Evolutionary conservation across 805 yeast genomes (phyloP), one percentile per base, ranked within the genome.

Genomic region (Candida sonorensis): DNA sequence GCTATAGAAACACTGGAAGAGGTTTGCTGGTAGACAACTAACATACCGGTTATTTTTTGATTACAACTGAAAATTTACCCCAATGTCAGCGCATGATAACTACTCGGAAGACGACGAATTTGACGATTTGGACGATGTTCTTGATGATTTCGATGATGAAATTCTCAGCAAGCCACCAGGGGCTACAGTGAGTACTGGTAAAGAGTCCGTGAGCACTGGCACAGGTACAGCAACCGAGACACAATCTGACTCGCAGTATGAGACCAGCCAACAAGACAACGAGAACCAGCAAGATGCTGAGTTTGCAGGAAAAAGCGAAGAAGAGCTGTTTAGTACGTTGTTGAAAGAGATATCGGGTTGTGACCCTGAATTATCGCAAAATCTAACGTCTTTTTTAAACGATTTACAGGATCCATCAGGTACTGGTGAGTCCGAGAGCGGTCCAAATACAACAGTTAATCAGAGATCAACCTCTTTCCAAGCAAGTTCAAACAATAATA

Each of bases 81-180:
- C 28, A 19, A 32, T 18, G 20, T 11, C 35, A 17, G 11, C 33
- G 15, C 6, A 10, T 6, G 21, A 29, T 29, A 28, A 35, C 14
- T 31, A 33, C 24, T 36, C 43, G 8, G 53, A 53, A 18, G 75
- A 79, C 36, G 94, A 51, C 48, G 92, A 83, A 41, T 69, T 84
- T 40, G 94, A 55, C 47, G 94, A 84, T 44, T 67, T 84, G 40
- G 94, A 84, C 44, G 95, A 85, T 47, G 66, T 85, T 38, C 64
- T 90, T 31, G 95, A 87, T 50, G 96, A 87, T 41, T 82, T 82
- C 51, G 84, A 80, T 26, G 84, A 78, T 38, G 84, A 77, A 36
- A 67, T 79, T 1, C 61, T 81, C 35, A 70, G 70, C 37, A 66
- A 73, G 42, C 78, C 81, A 2, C 82, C 81, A 1, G 82, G 77